These are phyloP conservation scores for Haplosporangium sp. DNA, from an alignment of 371 early-diverging fungal species.

Conservation along the genomic window DNA sequence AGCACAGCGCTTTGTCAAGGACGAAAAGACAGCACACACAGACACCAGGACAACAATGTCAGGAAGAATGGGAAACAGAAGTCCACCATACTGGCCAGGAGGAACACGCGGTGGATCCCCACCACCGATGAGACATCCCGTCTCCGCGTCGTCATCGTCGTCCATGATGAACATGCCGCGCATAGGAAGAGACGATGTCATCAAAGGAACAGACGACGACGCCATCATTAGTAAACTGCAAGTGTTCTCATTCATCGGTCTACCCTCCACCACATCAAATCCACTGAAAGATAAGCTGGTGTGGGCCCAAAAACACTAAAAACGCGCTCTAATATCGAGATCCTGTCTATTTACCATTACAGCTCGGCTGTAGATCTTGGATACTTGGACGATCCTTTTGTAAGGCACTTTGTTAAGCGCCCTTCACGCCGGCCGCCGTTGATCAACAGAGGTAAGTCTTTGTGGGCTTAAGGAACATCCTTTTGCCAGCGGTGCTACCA, in stretches of 20 bases:
- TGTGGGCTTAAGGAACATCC: slow-evolving; percentile 10
- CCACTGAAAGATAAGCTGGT: neutral
- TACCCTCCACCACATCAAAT: too few species aligned
- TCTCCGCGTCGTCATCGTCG: neutral
- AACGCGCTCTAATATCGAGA: neutral
- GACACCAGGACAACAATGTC: slow-evolving; percentile 16
- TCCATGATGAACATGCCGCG: slow-evolving; percentile 10
- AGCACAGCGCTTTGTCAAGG: neutral
- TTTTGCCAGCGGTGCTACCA: too few species aligned
- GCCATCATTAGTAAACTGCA: slow-evolving; percentile 85
- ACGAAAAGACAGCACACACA: neutral
- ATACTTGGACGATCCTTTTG: slow-evolving; percentile 87
- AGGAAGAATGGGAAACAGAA: slow-evolving; percentile 24
- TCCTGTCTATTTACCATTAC: neutral
- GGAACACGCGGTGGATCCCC: slow-evolving; percentile 9
- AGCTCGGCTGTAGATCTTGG: slow-evolving; percentile 88
- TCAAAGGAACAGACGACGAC: slow-evolving; percentile 89
- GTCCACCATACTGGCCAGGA: slow-evolving; percentile 33
- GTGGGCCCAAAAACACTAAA: neutral
- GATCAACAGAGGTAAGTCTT: slow-evolving; percentile 84
- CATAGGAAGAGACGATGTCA: slow-evolving; percentile 65
- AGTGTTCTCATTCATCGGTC: slow-evolving; percentile 12
- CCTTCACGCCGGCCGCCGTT: slow-evolving; percentile 84
- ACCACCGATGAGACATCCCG: neutral
- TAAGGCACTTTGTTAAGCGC: slow-evolving; percentile 76